Evolutionary conservation across 768 basidiomycete species (phyloP).

Genomic region (Ramaria rubella): DNA sequence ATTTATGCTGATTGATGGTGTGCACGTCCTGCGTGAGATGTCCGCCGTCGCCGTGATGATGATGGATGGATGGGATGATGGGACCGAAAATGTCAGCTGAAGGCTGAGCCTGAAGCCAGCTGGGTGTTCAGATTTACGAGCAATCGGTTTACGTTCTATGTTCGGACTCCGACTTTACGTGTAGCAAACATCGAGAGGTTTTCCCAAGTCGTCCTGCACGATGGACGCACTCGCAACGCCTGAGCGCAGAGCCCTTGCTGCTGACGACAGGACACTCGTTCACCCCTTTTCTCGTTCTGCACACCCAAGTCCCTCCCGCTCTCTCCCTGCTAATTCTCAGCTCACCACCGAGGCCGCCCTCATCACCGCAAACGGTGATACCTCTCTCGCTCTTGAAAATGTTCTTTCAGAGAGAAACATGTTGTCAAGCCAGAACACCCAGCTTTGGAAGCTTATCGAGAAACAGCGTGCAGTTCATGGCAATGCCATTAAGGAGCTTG

Average conservation of each 20-base stretch:
- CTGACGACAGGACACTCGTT: neutral
- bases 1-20: no score
- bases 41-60: no score
- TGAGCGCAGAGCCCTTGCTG: neutral
- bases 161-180: neutral
- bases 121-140: neutral
- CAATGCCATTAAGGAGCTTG: conserved; percentile 76
- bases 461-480: conserved; percentile 81
- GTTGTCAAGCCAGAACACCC: conserved; percentile 75
- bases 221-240: conserved; percentile 8
- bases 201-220: neutral
- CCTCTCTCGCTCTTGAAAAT: conserved; percentile 56
- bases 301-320: neutral
- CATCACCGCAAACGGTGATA: conserved; percentile 20
- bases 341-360: conserved; percentile 50
- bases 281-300: neutral
- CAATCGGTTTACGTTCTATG: neutral
- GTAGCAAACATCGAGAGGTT: neutral
- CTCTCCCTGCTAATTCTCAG: conserved; percentile 37
- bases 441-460: conserved; percentile 94
- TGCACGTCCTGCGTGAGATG: no score
- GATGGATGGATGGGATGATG: no score
- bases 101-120: no score
- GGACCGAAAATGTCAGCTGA: no score
- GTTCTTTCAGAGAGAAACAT: conserved; percentile 75